Evolutionary conservation across 306 rosid species (phyloP), one percentile per base, ranked within the genome.

Genomic region (Malus domestica): DNA sequence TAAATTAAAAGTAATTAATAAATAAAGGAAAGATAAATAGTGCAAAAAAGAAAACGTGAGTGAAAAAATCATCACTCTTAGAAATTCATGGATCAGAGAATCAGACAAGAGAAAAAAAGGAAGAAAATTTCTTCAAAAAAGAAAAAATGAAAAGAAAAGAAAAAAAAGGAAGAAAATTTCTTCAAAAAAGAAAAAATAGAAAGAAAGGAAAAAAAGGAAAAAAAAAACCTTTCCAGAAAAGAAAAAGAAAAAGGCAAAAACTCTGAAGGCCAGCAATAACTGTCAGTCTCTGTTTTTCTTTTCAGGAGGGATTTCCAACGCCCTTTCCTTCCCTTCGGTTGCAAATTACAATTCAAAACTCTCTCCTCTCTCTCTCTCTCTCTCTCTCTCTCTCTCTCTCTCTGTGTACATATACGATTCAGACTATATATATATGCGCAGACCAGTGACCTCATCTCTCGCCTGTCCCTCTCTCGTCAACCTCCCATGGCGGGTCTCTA

Each of bases 401-500:
- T 3, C 25, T 30, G 86, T 19, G 2, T 57, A 77, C 80, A 45
- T 76, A 35, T 27, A 62, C 59, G 18, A 46, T 75, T 63, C 70
- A 46, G 19, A 15, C 54, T 46, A 76, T 74, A 65, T 3, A 61
- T 85, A 29, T 85, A 29, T 87, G 85, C 73, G 73, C 78, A 58
- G 18, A 72, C 20, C 76, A 42, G 32, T 44, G 67, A 16, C 55
- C 20, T 61, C 38, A 23, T 73, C 35, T 49, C 19, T 54, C 83
- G 69, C 67, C 81, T 72, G 58, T 19, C 6, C 54, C 10, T 52
- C 45, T 78, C n/a, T 25, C 62, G 16, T 68, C 77, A 74, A 69
- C 74, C 25, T 29, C 79, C 55, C 76, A 91, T 93, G 97, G 95
- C 97, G 85, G 91, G 96, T 89, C 88, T 78, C 12, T 72, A 79